These are phyloP conservation scores for Gracilaria domingensis DNA, from an alignment of 23 red algal species.

Conservation along the genomic window DNA sequence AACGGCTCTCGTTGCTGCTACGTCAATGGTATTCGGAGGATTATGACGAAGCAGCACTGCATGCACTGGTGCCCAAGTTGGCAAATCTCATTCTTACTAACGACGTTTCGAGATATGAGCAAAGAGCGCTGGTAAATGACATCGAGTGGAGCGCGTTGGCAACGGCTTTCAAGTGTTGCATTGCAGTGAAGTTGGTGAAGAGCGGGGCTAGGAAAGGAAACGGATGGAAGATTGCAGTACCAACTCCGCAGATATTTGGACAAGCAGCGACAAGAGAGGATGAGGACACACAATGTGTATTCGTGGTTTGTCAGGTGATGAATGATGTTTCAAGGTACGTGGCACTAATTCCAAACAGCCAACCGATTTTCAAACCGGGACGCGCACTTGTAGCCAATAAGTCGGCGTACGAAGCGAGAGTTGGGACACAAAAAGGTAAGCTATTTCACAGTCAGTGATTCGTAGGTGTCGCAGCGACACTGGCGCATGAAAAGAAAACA, in stretches of 20 bases:
- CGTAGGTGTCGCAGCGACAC: too few relatives aligned
- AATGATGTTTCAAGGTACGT: constrained; percentile 42
- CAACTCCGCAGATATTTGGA: constrained; percentile 47
- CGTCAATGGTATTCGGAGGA: constrained; percentile 60
- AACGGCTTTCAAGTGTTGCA: constrained; percentile 58
- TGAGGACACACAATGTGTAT: constrained; percentile 41
- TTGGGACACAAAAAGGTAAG: constrained; percentile 19
- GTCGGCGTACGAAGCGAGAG: constrained; percentile 10
- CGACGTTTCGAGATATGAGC: constrained; percentile 33
- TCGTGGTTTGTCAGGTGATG: constrained; percentile 44
- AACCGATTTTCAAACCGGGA: constrained; percentile 44
- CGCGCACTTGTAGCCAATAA: constrained; percentile 9
- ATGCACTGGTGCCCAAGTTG: constrained; percentile 15
- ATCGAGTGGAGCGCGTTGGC: constrained; percentile 74
- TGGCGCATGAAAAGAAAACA: neutral
- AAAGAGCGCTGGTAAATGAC: constrained; percentile 27
- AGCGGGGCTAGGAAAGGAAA: neutral
- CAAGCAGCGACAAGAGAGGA: neutral
- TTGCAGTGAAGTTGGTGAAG: constrained; percentile 39
- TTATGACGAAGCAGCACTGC: neutral
- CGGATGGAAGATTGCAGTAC: constrained; percentile 64
- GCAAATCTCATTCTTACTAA: constrained; percentile 28
- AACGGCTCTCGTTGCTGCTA: constrained; percentile 17
- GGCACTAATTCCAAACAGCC: constrained; percentile 35
- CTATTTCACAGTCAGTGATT: neutral